Percentiles rank a stretch among this genome's conserved stretches.
Conservation (phyloP, 2,329 filamentous ascomycete species). For the Coniochaeta pulveracea region DNA sequence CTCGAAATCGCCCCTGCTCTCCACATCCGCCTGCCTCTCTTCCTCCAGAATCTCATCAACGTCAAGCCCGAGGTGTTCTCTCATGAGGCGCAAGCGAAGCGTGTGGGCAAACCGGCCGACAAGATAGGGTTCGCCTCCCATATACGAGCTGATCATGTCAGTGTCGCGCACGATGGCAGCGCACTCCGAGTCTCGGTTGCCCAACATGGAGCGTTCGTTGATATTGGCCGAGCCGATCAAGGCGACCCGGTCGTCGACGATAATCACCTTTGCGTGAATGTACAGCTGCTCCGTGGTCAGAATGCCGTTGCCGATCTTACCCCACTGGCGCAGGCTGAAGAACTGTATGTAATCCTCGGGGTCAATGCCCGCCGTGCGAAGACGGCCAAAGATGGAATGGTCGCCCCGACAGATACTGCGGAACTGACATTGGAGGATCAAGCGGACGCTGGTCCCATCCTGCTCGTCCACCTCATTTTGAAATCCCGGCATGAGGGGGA, state of each 20-base stretch:
- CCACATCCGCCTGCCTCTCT: conserved; percentile 56
- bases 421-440: conserved; percentile 97
- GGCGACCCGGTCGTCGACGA: conserved; percentile 86
- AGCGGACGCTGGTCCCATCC: conserved; percentile 83
- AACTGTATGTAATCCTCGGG: conserved; percentile 95
- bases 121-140: conserved; percentile 81
- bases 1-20: conserved; percentile 40
- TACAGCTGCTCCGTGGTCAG: conserved; percentile 94
- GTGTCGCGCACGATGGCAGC: conserved; percentile 86
- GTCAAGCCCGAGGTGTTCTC: conserved; percentile 91
- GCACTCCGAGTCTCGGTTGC: conserved; percentile 82
- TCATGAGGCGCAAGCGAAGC: conserved; percentile 85
- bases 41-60: conserved; percentile 84
- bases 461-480: conserved; percentile 92
- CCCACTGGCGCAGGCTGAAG: conserved; percentile 87
- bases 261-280: conserved; percentile 94
- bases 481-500: conserved; percentile 96
- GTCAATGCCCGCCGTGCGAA: conserved; percentile 71
- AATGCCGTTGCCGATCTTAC: conserved; percentile 70
- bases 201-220: conserved; percentile 93
- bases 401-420: conserved; percentile 91
- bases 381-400: conserved; percentile 78
- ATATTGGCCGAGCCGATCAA: conserved; percentile 98
- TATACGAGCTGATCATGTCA: conserved; percentile 82
- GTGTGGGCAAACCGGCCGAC: conserved; percentile 91